Percentiles rank a stretch among this genome's conserved stretches.
These are phyloP conservation scores for Chalciporus pseudorubinellus DNA, from an alignment of 768 basidiomycete genomes.

Conservation along the genomic window DNA sequence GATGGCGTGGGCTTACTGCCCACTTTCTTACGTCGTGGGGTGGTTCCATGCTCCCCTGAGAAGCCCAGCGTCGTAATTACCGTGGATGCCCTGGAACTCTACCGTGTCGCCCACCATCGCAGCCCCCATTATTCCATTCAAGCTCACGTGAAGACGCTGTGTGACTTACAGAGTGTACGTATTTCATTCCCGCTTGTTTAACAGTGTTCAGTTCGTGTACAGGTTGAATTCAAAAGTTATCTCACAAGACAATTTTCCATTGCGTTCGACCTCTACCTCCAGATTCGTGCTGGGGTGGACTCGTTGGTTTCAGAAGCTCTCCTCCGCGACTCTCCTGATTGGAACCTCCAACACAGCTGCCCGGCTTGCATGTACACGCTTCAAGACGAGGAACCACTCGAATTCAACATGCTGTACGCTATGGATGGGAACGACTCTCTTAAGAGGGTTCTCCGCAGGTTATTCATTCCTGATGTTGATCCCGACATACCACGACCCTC, in stretches of 20 bases:
- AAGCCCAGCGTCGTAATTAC: conserved; percentile 1
- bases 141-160: conserved; percentile 16
- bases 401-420: too few relatives aligned
- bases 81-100: conserved; percentile 5
- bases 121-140: conserved; percentile 21
- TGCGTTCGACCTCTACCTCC: conserved; percentile 27
- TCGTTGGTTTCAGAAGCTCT: conserved; percentile 11
- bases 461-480: background rate
- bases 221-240: conserved; percentile 7
- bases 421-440: too few relatives aligned
- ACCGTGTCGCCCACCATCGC: conserved; percentile 2
- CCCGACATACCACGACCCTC: background rate
- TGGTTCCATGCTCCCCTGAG: conserved; percentile 8
- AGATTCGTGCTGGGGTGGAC: conserved; percentile 17
- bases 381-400: background rate
- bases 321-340: background rate
- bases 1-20: background rate
- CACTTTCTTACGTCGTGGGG: conserved; percentile 1
- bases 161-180: conserved; percentile 17
- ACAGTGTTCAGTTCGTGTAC: background rate
- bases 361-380: conserved; percentile 8
- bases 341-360: conserved; percentile 8
- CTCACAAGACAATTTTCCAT: conserved; percentile 23
- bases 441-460: too few relatives aligned
- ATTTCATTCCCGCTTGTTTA: background rate